Percentiles rank a stretch among this genome's conserved stretches.
Conservation (phyloP, 352 stramenopile genomes). For the Blastocystis sp. region DNA sequence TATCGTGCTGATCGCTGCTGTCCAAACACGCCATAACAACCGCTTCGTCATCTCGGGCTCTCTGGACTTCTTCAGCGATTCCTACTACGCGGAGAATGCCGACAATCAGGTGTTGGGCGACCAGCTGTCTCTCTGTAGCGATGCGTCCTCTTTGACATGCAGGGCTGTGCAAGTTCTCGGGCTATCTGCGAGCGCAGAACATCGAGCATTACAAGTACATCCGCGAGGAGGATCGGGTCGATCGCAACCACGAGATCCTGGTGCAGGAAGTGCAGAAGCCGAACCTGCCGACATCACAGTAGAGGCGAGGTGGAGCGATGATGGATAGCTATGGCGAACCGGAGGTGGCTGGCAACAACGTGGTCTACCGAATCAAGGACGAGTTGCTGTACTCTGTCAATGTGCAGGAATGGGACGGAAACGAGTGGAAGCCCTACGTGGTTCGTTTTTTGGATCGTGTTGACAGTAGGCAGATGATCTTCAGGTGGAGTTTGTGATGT, state of each 20-base stretch:
- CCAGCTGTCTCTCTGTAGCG: slow-evolving; percentile 73
- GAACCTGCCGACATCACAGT: slow-evolving; percentile 75
- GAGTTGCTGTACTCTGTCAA: slow-evolving; percentile 82
- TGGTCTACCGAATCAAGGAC: slow-evolving; percentile 86
- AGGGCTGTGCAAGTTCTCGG: slow-evolving; percentile 76
- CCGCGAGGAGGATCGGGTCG: slow-evolving; percentile 70
- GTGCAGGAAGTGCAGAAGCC: slow-evolving; percentile 76
- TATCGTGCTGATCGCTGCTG: slow-evolving; percentile 71
- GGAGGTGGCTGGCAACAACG: slow-evolving; percentile 76
- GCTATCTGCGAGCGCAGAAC: slow-evolving; percentile 77
- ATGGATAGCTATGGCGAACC: slow-evolving; percentile 69
- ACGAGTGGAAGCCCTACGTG: slow-evolving; percentile 71
- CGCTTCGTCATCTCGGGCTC: slow-evolving; percentile 78
- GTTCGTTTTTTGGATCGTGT: slow-evolving; percentile 30
- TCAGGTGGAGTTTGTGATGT: slow-evolving; percentile 88
- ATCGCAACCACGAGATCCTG: slow-evolving; percentile 72
- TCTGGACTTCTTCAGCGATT: slow-evolving; percentile 78
- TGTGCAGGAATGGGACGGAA: slow-evolving; percentile 76
- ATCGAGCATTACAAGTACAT: slow-evolving; percentile 70
- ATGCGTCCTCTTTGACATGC: neutral
- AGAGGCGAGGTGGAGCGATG: neutral
- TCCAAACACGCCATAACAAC: slow-evolving; percentile 82
- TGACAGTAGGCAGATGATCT: slow-evolving; percentile 70
- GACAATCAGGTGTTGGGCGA: slow-evolving; percentile 66
- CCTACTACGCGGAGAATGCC: slow-evolving; percentile 68